Percentiles rank a stretch among this genome's conserved stretches.
Evolutionary conservation across 371 early-diverging fungal species (phyloP).

Genomic region (Choanephora cucurbitarum): DNA sequence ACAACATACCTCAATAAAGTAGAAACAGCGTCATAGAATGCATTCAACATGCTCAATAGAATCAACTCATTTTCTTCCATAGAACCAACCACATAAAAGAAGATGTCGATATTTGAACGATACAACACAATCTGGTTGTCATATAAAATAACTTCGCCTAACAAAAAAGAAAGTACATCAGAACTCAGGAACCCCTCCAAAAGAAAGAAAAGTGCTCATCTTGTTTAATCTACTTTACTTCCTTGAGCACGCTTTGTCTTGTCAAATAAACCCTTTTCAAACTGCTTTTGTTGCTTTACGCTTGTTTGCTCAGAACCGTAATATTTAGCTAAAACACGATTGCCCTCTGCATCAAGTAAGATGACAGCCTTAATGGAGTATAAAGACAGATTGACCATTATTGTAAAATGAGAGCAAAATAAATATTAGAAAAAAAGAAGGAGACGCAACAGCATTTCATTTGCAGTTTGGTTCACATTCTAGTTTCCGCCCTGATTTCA

Average conservation of each 20-base stretch:
- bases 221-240: constrained; percentile 12
- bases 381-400: constrained; percentile 79
- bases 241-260: constrained; percentile 81
- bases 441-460: neutral
- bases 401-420: too few species aligned
- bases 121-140: constrained; percentile 90
- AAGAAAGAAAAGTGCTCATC: neutral
- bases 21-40: constrained; percentile 84
- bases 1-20: constrained; percentile 73
- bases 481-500: too few species aligned
- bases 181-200: neutral
- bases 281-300: constrained; percentile 85
- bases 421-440: neutral
- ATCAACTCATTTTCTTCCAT: constrained; percentile 95
- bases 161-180: too few species aligned
- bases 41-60: constrained; percentile 74
- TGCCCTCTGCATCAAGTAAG: constrained; percentile 91
- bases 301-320: constrained; percentile 64
- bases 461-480: neutral
- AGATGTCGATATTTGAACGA: constrained; percentile 82
- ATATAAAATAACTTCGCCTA: constrained; percentile 87
- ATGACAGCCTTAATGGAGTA: constrained; percentile 88
- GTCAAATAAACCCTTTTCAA: constrained; percentile 90
- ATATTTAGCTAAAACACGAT: constrained; percentile 92
- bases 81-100: constrained; percentile 90